Evolutionary conservation across 75 land plant species (phyloP).

Genomic region (Isoetes taiwanensis): DNA sequence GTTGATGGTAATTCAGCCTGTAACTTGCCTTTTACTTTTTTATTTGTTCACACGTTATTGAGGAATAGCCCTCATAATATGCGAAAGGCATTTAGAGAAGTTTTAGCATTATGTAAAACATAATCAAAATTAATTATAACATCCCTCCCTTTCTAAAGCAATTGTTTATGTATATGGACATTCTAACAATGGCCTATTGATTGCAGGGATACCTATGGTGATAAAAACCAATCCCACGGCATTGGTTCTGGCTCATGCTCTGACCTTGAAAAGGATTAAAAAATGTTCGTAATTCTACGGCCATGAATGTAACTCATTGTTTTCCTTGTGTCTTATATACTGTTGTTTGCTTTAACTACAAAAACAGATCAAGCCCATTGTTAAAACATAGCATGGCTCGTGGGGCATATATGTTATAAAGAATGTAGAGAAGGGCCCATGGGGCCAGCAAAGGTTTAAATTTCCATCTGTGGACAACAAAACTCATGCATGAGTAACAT

Average conservation of each 20-base stretch:
- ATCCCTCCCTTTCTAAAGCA: too few relatives aligned
- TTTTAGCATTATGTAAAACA: too few relatives aligned
- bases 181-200: background rate
- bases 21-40: background rate
- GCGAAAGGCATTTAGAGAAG: too few relatives aligned
- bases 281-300: conserved; percentile 36
- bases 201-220: conserved; percentile 65
- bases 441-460: too few relatives aligned
- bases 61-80: background rate
- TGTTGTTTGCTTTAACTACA: too few relatives aligned
- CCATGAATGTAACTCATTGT: background rate
- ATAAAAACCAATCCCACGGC: conserved; percentile 69
- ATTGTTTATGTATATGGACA: background rate
- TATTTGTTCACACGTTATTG: background rate
- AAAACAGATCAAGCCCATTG: too few relatives aligned
- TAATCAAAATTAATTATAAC: too few relatives aligned
- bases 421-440: too few relatives aligned
- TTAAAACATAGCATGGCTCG: too few relatives aligned
- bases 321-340: background rate
- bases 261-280: conserved; percentile 52
- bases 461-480: too few relatives aligned
- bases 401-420: too few relatives aligned
- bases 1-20: conserved; percentile 36
- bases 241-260: conserved; percentile 68
- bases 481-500: too few relatives aligned